Evolutionary conservation across 495 filamentous ascomycete species (phyloP), one percentile per base, ranked within the genome.

Genomic region (Hyaloscypha finlandica): DNA sequence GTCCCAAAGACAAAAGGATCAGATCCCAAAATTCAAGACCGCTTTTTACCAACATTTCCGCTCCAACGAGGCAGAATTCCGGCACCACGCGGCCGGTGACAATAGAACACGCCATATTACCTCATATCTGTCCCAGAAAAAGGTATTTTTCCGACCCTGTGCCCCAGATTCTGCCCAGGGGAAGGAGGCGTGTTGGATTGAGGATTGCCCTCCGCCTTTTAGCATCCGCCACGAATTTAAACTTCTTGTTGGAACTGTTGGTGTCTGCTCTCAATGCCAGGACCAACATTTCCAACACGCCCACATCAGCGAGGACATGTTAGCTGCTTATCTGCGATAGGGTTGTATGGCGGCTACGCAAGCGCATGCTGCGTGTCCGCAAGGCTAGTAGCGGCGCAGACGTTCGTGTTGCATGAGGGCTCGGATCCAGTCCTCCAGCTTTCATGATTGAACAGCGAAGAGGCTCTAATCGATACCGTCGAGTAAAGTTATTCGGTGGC

Each of bases 271-370:
- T 37, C 2, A 14, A 48, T 20, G 8, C 12, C 30, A 16, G 8
- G 29, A 53, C 37, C 19, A 42, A 61, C 63, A 63, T 20, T 19
- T 22, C 63, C 33, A 65, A 59, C 33, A 45, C 51, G 59, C 29
- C 6, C 22, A 32, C 39, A 59, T 58, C 53, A 30, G 42, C 16
- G 39, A 51, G 48, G 42, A 52, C 8, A 9, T 37, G 20, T 51
- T 61, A 19, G 45, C 39, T 57, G 60, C 60, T 61, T 58, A 45
- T 54, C 22, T 39, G 65, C 39, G 59, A 66, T 70, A 68, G 65
- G 55, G 39, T 56, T 54, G 29, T 54, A 9, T 20, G 57, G 69
- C 65, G 69, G 65, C 58, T 68, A 68, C 61, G 69, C 69, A 71
- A 71, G 69, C 69, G 69, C 69, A 67, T 16, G 22, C 20, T 61